Base-by-base conservation (phyloP, 192 early-diverging fungal species). In the Umbelopsis isabellina region DNA sequence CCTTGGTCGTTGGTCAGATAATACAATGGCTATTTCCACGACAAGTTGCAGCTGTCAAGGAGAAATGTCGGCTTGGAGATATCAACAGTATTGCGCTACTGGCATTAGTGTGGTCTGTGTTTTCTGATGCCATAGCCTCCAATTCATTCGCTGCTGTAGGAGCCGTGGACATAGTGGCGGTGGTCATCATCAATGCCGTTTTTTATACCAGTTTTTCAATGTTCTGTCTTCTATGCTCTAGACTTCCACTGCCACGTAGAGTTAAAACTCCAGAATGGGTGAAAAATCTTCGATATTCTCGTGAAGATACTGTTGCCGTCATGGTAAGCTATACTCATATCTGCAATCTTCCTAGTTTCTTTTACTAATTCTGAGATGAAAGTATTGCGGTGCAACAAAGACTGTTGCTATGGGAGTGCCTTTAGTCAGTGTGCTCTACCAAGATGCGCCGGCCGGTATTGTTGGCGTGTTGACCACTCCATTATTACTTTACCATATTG, bases 401-500 rank as follows among this genome's bases (percentile, higher is more conserved):
- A 90, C 91, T 2, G 88, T 92, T 21, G 88, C 91, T 0, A 84
- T 92, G 78, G 91, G 91, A 20, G 88, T 92, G 18, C 91, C 91
- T 2, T 81, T 92, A 58, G 91, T 92, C 74, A 89, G 90, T 69
- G 83, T 91, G n/a, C 74, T 92, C 46, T 91, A 89, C 49, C 71
- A 76, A 23, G 74, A 72, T 35, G 75, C 74, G 4, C 71, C 73
- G 37, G 88, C 82, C 48, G 76, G 77, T 68, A 73, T 77, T 66
- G 64, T 67, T 13, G 91, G 91, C 41, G 77, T 92, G 15, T 75
- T 90, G 41, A 82, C 84, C 7, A 84, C 87, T 0, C 91, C 91
- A 5, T 71, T 92, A n/a, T 70, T 92, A 37, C 75, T 91, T 50
- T 92, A 92, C 72, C 91, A 92, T 72, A 86, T 88, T 46, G 86